Base-by-base conservation (phyloP, 164 flowering plant species). In the Stephania yunnanensis region DNA sequence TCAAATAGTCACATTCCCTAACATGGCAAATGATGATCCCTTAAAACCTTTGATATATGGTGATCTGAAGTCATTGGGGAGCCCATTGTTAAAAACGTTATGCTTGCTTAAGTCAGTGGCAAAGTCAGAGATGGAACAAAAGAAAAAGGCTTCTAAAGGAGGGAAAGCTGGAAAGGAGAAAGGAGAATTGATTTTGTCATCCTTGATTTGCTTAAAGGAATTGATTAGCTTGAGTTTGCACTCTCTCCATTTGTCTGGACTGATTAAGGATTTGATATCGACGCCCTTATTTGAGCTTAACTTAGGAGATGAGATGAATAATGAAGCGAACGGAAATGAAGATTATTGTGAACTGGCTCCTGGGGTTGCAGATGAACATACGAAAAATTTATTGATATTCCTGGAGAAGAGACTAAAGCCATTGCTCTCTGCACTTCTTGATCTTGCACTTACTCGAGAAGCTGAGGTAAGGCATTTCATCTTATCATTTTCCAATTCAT, bases 191-290 rank as follows among this genome's bases (percentile, higher is more conserved):
- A 81, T 91, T 52, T 82, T 85, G 79, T 74, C 80, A 72, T 85
- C 89, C 22, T 76, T 92, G 53, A 67, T 85, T 61, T 91, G 95
- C 84, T 82, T 94, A 83, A 87, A 84, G 80, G 91, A 91, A 78
- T 71, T 92, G 80, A 68, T 89, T 29, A 76, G 46, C 53, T 68
- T 87, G 52, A 77, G 77, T 79, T 76, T 77, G 68, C 73, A 64
- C 64, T 66, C 73, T n/a, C 79, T 81, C 44, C 74, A 76, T 4
- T 74, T 83, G 70, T 71, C 71, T 72, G 76, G 73, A 36, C 74
- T 92, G 83, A 81, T 92, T 64, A 86, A 86, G 67, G 86, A 86
- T 72, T 79, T 94, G 85, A 63, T 82, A 58, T 82, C 87, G 20
- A 82, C 80, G 29, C 68, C 83, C 64, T 66, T 72, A 72, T 20